Evolutionary conservation across 495 filamentous ascomycete species (phyloP), one percentile per base, ranked within the genome.

Genomic region (Wilcoxina mikolae): DNA sequence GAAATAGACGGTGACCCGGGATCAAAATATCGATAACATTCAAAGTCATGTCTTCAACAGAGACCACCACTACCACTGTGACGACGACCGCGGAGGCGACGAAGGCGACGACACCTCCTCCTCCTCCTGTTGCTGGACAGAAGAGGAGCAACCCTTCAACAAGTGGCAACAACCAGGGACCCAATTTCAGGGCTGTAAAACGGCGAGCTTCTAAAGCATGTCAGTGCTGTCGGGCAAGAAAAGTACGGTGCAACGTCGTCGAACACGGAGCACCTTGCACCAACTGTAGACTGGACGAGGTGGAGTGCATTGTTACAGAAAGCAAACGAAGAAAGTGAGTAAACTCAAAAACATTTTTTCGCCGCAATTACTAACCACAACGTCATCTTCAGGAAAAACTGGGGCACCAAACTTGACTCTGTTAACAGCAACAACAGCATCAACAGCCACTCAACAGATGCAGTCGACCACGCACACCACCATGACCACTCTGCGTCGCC

Each of bases 211-310:
- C 87, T 4, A 83, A 88, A 52, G 88, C 88, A 22, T 95, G 88
- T 65, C 83, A 85, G 59, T 85, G 82, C 59, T 95, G 88, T 64
- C 76, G 88, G 51, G 77, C 83, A 23, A 79, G 88, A 60, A 95
- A 95, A 68, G 88, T 95, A n/a, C 76, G 88, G 45, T 95, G 88
- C 71, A 86, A 95, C 71, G 88, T 94, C 56, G 85, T 89, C 42
- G 85, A 93, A 60, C 82, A 81, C 69, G 83, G 84, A 29, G 79
- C 82, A 25, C 88, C 88, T 3, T 95, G 88, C 66, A 86, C 83
- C 18, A 95, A 94, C 70, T 95, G 88, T 71, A 76, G 84, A 25
- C 73, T 87, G 68, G 88, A 95, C 67, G 80, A 85, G 59, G 86
- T 94, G 51, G 82, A 87, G 59, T 95, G 88, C 70, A 73, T 89